Evolutionary conservation across 805 yeast genomes (phyloP).

Genomic region (Nakazawaea wickerhamii): DNA sequence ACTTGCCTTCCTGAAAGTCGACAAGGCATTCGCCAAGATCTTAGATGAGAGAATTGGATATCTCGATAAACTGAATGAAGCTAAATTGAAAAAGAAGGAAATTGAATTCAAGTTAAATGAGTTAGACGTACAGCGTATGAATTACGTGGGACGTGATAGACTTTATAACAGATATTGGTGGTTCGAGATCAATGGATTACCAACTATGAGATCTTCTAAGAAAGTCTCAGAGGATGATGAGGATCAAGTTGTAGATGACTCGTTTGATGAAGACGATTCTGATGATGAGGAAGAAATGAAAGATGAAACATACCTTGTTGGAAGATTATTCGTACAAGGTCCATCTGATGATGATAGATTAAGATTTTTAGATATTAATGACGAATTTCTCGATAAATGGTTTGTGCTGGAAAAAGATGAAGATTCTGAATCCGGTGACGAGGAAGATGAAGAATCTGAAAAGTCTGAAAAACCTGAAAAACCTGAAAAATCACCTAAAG

Average conservation of each 20-base stretch:
- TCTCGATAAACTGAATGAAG: slow-evolving; percentile 36
- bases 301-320: slow-evolving; percentile 67
- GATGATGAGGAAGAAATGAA: slow-evolving; percentile 40
- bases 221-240: slow-evolving; percentile 19
- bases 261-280: slow-evolving; percentile 31
- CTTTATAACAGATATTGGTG: slow-evolving; percentile 90
- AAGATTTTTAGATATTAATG: slow-evolving; percentile 20
- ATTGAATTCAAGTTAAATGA: slow-evolving; percentile 61
- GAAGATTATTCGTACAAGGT: slow-evolving; percentile 88
- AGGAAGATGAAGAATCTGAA: background rate
- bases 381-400: slow-evolving; percentile 36
- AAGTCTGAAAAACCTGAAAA: background rate
- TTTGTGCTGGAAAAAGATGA: slow-evolving; percentile 12
- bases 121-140: slow-evolving; percentile 72
- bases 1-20: slow-evolving; percentile 32
- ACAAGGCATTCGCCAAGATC: slow-evolving; percentile 37
- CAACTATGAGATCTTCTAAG: slow-evolving; percentile 27
- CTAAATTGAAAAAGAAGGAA: slow-evolving; percentile 42
- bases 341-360: slow-evolving; percentile 50
- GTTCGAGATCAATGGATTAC: slow-evolving; percentile 85
- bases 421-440: background rate
- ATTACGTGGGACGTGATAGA: slow-evolving; percentile 76
- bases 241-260: slow-evolving; percentile 21
- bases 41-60: slow-evolving; percentile 40
- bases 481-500: background rate